Base-by-base conservation (phyloP, 768 basidiomycete genomes). In the Collybia sordida region DNA sequence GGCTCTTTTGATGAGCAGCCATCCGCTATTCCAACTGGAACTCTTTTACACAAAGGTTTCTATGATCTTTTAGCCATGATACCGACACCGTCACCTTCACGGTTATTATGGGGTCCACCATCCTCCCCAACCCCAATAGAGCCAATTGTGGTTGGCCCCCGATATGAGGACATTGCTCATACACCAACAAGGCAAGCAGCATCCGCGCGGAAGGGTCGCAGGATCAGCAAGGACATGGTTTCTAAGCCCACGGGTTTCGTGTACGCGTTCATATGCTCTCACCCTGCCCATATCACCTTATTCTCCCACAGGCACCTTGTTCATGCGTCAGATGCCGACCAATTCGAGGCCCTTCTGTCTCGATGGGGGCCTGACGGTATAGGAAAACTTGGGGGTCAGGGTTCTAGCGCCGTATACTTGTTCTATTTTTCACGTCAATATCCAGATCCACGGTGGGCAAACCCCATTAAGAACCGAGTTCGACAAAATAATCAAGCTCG, bases 311-410 rank as follows among this genome's bases (percentile, higher is more conserved):
- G 92, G 46, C 93, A 96, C 72, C 77, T 93, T 55, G 85, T 93
- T 8, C 93, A 95, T 71, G 92, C 93, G 24, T 93, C 90, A 50
- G 90, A 93, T 69, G 90, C 87, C 11, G 89, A 90, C 70, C 90
- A 95, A 64, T 82, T 90, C 27, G 89, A 90, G 66, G 92, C 88
- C 21, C 77, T 95, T 52, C 83, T 95, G 42, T 85, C 81, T 56
- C 81, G 91, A 49, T 94, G 93, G 92, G 87, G 88, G 31, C 87
- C 88, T 39, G 93, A 95, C 69, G 86, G 91, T 35, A 70, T 91
- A 66, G 91, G 91, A 51, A 94, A 95, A 69, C 72, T 94, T 44
- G 90, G 88, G 72, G 87, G 92, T 92, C 61, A 70, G 83, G 55
- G 41, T 23, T 46, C 44, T 47, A 43, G 35, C 21, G 12, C 51